Percentiles rank a stretch among this genome's conserved stretches.
These are phyloP conservation scores for Coelastrella sp. DNA, from an alignment of 139 green algal genomes.

Conservation along the genomic window DNA sequence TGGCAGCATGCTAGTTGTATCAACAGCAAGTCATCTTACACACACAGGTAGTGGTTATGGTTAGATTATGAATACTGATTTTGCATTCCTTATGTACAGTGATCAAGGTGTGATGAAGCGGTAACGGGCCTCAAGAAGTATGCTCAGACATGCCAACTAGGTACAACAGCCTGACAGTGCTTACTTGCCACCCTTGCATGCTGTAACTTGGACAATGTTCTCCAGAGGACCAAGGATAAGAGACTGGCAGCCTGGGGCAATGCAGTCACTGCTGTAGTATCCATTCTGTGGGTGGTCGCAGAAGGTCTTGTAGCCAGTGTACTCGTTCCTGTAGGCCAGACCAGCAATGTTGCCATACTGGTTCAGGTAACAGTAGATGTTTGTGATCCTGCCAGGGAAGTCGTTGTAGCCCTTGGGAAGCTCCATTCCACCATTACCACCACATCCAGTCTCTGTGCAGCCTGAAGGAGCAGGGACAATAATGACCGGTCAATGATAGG, in stretches of 20 bases:
- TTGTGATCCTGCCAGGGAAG: slow-evolving; percentile 14
- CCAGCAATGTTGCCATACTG: background rate
- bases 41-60: too few relatives aligned
- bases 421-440: background rate
- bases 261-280: background rate
- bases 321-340: slow-evolving; percentile 25
- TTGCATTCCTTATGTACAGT: too few relatives aligned
- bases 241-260: background rate
- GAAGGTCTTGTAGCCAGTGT: slow-evolving; percentile 13
- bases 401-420: slow-evolving; percentile 6
- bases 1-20: too few relatives aligned
- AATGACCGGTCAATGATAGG: background rate
- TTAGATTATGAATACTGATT: too few relatives aligned
- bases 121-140: too few relatives aligned
- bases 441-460: background rate
- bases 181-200: slow-evolving; percentile 36
- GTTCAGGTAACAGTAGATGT: slow-evolving; percentile 23
- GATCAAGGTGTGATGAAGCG: too few relatives aligned
- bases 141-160: background rate
- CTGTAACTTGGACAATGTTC: slow-evolving; percentile 16
- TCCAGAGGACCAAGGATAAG: slow-evolving; percentile 13
- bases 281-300: background rate
- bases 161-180: background rate
- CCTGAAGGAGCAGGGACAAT: background rate
- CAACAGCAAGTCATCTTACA: too few relatives aligned